Evolutionary conservation across 768 basidiomycete genomes (phyloP), one percentile per base, ranked within the genome.

Genomic region (Suillus plorans): DNA sequence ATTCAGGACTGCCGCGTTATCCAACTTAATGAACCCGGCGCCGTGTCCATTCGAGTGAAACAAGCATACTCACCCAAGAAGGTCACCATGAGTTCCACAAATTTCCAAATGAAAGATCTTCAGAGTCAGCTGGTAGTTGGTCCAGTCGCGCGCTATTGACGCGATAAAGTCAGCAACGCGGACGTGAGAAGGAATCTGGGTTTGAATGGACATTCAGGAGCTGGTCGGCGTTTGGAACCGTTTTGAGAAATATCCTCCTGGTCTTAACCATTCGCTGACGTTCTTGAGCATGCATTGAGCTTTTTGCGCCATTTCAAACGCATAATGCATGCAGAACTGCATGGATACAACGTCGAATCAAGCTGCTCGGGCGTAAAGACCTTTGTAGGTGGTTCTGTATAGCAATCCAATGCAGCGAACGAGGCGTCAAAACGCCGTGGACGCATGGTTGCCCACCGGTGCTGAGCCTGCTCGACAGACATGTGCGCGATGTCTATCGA

Each of bases 271-370:
- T 55, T 84, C 78, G 64, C 87, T 86, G 37, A 95, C 96, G 74
- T 99, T 99, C 44, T 88, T 85, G 39, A 99, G 86, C 97, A 99
- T 97, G 74, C 87, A 90, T 39, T 92, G 85, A 31, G 89, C 92
- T 73, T 97, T 97, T 64, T 85, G 80, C 39, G 87, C 85, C 20
- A 85, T 90, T 76, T 99, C 95, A 74, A 99, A 99, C 9, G 97
- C 97, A 73, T 99, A 99, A 76, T 99, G 97, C 93, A 99, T 98
- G 77, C 97, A 99, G 76, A 99, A 99, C 74, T 99, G 97, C 94
- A 98, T 94, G 3, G 94, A 93, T 6, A 99, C 95, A 63, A 95
- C 93, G 72, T 99, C 97, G 72, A 97, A 97, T 6, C 80, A 28
- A 93, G 83, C 66, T 83, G 79, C 20, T 82, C 81, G 1, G 85